Evolutionary conservation across 176 grass and related monocot species (phyloP).

Genomic region (Juncus effusus): DNA sequence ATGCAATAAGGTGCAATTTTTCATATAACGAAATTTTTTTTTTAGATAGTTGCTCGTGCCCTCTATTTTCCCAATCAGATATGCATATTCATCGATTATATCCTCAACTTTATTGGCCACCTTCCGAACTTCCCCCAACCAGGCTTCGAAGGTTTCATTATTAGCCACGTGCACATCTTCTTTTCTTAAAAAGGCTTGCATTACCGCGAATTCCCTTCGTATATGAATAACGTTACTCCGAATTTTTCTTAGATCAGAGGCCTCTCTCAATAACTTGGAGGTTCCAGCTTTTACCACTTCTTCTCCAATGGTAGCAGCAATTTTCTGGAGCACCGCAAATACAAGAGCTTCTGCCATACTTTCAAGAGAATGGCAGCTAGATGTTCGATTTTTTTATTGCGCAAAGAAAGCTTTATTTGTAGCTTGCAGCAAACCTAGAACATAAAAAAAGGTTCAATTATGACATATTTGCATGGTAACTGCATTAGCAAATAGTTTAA

Average conservation of each 20-base stretch:
- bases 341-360: conserved; percentile 43
- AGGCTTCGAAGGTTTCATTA: conserved; percentile 23
- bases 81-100: conserved; percentile 43
- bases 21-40: conserved; percentile 34
- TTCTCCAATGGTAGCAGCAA: conserved; percentile 35
- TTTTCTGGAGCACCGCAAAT: conserved; percentile 34
- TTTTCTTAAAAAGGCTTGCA: conserved; percentile 36
- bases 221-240: conserved; percentile 35
- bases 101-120: conserved; percentile 44
- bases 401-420: too few relatives aligned
- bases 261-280: conserved; percentile 21
- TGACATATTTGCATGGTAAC: too few relatives aligned
- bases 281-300: conserved; percentile 11
- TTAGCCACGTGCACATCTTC: background rate
- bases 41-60: conserved; percentile 22
- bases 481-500: too few relatives aligned
- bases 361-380: background rate
- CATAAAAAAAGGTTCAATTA: too few relatives aligned
- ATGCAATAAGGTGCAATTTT: conserved; percentile 24
- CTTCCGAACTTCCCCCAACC: conserved; percentile 40
- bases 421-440: too few relatives aligned
- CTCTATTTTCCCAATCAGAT: conserved; percentile 18
- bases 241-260: conserved; percentile 24
- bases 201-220: conserved; percentile 32
- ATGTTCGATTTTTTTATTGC: too few relatives aligned